Evolutionary conservation across 1,284 basidiomycete species (phyloP), one percentile per base, ranked within the genome.

Genomic region (Microbotryum lychnidis-dioicae): DNA sequence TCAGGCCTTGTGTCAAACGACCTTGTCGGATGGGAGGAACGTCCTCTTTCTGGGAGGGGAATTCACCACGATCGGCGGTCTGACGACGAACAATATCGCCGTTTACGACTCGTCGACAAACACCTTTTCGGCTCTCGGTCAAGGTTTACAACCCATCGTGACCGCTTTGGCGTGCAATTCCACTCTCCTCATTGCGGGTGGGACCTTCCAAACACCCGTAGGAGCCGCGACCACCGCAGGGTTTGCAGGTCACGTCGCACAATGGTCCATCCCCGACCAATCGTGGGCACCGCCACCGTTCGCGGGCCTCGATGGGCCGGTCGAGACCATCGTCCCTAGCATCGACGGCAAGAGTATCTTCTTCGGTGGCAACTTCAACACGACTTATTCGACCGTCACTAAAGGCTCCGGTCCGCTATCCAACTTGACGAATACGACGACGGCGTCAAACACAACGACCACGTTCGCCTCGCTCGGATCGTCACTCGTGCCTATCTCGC

Each of bases 131-230:
- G 69, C 86, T 2, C 77, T 97, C 4, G 82, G 79, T 6, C 83
- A 79, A 51, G 94, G 93, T 42, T 79, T 96, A 20, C 73, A 91
- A 67, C 91, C 88, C 48, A 77, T 80, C 51, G 82, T 97, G 7
- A 78, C 82, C 57, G 78, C 90, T 2, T 71, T 96, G n/a, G 89
- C 82, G 69, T 98, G 94, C 76, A 91, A 97, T 75, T 70, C 80
- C 14, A 77, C 79, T 53, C 80, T 83, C 64, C 77, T 98, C 51
- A 94, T 93, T 87, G 86, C 82, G 23, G 91, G 91, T 31, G 94
- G 94, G 27, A 78, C 76, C 37, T 97, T 97, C 20, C 27, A 75
- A 45, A 73, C 29, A 68, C 74, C n/a, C 75, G 79, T 16, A 49
- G 71, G 62, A 65, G 73, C 29, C 48, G 63, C 20, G 58, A 56